Evolutionary conservation across 2,329 filamentous ascomycete genomes (phyloP).

Genomic region (Lojkania enalia): DNA sequence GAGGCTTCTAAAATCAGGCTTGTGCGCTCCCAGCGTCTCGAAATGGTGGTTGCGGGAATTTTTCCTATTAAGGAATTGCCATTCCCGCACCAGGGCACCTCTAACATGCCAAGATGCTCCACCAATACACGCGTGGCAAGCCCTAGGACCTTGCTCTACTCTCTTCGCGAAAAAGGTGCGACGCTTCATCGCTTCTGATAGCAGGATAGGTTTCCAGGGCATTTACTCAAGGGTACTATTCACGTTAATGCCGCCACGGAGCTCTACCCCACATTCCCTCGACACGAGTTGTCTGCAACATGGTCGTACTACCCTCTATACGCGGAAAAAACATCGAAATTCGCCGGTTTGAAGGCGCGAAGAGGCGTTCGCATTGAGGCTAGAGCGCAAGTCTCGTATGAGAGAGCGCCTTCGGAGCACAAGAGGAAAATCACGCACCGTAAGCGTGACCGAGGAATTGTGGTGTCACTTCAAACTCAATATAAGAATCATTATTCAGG

Average conservation of each 20-base stretch:
- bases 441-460: background rate
- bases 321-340: background rate
- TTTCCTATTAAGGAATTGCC: background rate
- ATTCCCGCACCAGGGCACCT: background rate
- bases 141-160: background rate
- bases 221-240: constrained; percentile 4
- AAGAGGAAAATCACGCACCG: background rate
- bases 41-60: background rate
- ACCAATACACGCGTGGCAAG: background rate
- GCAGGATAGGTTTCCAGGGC: constrained; percentile 6
- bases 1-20: background rate
- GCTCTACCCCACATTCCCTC: constrained; percentile 5
- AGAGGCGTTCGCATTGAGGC: constrained; percentile 3
- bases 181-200: background rate
- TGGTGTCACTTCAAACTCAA: background rate
- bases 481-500: constrained; percentile 2
- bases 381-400: constrained; percentile 4
- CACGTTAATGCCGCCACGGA: constrained; percentile 11
- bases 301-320: background rate
- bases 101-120: background rate
- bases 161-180: background rate
- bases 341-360: background rate
- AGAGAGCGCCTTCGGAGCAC: constrained; percentile 5
- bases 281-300: constrained; percentile 1
- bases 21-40: too few species aligned